Conservation (phyloP, 2,329 filamentous ascomycete genomes). For the Salinomyces thailandicus region DNA sequence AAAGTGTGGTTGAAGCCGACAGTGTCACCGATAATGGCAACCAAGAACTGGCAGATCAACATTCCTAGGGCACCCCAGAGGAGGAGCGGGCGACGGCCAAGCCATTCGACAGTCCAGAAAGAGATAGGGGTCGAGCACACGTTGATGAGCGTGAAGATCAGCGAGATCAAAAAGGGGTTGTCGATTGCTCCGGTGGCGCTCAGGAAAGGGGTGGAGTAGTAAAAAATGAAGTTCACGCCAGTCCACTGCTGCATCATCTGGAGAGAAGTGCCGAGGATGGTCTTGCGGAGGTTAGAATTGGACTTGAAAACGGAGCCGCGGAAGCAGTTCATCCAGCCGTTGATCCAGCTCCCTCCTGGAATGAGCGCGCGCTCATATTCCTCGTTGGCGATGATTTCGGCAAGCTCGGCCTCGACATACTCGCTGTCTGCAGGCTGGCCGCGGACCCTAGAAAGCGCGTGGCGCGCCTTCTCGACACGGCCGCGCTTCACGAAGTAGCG, state of each 20-base stretch:
- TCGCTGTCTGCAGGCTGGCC: conserved; percentile 62
- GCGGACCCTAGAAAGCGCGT: conserved; percentile 56
- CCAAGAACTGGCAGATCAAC: conserved; percentile 78
- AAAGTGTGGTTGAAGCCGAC: conserved; percentile 29
- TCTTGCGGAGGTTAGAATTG: conserved; percentile 41
- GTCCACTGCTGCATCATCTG: conserved; percentile 53
- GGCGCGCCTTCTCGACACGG: conserved; percentile 53
- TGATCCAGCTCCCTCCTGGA: conserved; percentile 53
- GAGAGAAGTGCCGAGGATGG: conserved; percentile 37
- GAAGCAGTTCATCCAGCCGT: conserved; percentile 59
- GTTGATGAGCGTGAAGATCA: conserved; percentile 83
- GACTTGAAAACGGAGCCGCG: conserved; percentile 40
- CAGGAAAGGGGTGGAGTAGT: conserved; percentile 70
- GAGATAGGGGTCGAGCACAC: conserved; percentile 75
- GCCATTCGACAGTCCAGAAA: conserved; percentile 74
- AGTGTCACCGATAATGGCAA: conserved; percentile 53
- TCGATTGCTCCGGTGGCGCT: conserved; percentile 62
- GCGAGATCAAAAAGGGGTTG: conserved; percentile 71
- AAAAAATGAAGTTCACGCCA: conserved; percentile 66
- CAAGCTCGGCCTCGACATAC: conserved; percentile 67
- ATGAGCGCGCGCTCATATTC: conserved; percentile 67
- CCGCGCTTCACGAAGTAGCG: conserved; percentile 77
- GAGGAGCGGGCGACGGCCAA: conserved; percentile 71
- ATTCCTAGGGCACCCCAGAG: conserved; percentile 71
- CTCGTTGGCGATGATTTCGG: conserved; percentile 81